Conservation (phyloP, 73 alveolate genomes). For the Paramecium biaurelia region DNA sequence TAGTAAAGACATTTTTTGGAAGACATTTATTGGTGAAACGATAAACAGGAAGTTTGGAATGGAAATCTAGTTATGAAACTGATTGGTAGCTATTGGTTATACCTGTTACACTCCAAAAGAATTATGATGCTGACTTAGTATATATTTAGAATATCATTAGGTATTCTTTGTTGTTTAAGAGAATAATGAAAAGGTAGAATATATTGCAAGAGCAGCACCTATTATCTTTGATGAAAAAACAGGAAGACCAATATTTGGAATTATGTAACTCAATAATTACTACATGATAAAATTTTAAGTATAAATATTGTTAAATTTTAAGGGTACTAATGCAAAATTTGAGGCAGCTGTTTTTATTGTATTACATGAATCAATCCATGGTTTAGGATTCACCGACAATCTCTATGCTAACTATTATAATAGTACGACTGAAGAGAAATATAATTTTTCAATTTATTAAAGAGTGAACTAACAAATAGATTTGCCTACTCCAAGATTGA, state of each 20-base stretch:
- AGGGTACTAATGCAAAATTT: slow-evolving; percentile 28
- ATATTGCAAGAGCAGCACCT: not conserved
- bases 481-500: slow-evolving; percentile 26
- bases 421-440: not conserved
- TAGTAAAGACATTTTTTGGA: not conserved
- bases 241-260: slow-evolving; percentile 9
- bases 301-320: not conserved
- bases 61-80: not conserved
- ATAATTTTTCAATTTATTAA: not conserved
- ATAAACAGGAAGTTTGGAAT: not conserved
- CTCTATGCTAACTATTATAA: not conserved
- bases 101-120: not conserved
- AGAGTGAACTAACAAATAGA: not conserved
- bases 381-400: not conserved
- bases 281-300: not conserved
- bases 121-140: not conserved
- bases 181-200: not conserved
- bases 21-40: not conserved
- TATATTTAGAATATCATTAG: not conserved
- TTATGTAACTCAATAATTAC: not conserved
- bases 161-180: not conserved
- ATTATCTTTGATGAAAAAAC: not conserved
- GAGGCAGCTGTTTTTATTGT: not conserved
- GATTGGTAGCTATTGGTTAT: not conserved
- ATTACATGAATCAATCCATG: slow-evolving; percentile 7